Conservation (phyloP, 345 rosid species). For the Lumnitzera littorea region DNA sequence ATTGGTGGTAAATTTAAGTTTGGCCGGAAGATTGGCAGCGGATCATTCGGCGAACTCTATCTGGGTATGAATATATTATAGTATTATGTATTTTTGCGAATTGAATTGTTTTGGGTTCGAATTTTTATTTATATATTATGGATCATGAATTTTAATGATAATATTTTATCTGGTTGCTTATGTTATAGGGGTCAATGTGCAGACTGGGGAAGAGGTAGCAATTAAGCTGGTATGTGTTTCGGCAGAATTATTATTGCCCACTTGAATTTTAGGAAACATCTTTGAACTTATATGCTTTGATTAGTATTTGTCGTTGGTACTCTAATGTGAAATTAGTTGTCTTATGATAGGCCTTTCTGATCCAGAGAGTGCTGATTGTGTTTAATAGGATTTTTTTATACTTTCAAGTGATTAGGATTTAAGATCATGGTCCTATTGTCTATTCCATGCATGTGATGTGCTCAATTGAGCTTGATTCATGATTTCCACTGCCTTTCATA, state of each 20-base stretch:
- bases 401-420: too few species aligned
- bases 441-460: too few species aligned
- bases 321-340: too few species aligned
- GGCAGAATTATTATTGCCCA: neutral
- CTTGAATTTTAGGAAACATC: neutral
- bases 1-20: slow-evolving; percentile 90
- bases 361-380: too few species aligned
- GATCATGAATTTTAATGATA: neutral
- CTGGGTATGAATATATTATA: slow-evolving; percentile 37
- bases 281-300: too few species aligned
- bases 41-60: slow-evolving; percentile 89
- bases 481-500: too few species aligned
- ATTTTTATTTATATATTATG: neutral
- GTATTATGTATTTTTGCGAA: neutral
- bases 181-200: slow-evolving; percentile 59
- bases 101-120: slow-evolving; percentile 7
- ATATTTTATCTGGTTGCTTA: slow-evolving; percentile 1
- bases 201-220: slow-evolving; percentile 88
- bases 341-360: too few species aligned
- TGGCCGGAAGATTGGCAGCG: slow-evolving; percentile 95
- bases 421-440: too few species aligned
- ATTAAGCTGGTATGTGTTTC: slow-evolving; percentile 63
- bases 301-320: too few species aligned
- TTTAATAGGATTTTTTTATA: too few species aligned
- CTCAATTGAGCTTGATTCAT: too few species aligned